Evolutionary conservation across 495 filamentous ascomycete genomes (phyloP).

Genomic region (Penicillium argentinense): DNA sequence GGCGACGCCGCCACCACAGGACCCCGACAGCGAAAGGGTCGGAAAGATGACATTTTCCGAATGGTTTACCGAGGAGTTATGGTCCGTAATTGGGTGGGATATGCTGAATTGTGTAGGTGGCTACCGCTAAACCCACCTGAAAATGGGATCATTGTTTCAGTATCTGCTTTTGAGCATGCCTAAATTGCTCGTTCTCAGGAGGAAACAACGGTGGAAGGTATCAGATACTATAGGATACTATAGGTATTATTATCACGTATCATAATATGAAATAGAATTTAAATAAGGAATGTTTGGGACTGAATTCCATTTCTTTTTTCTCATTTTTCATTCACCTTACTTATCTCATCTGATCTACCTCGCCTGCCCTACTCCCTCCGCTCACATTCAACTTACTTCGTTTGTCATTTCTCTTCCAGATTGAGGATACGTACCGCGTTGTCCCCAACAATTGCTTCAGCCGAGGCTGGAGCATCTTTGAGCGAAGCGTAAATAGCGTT

Average conservation of each 20-base stretch:
- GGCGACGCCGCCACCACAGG: slow-evolving; percentile 21
- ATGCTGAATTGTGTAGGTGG: slow-evolving; percentile 16
- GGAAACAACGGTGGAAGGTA: no score
- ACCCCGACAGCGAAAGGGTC: slow-evolving; percentile 1
- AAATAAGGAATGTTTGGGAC: no score
- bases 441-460: slow-evolving; percentile 59
- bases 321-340: no score
- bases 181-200: no score
- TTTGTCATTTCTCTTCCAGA: slow-evolving; percentile 35
- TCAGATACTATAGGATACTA: no score
- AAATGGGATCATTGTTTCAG: background rate
- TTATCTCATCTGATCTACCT: no score
- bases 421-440: slow-evolving; percentile 68
- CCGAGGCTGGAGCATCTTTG: slow-evolving; percentile 47
- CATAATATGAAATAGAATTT: no score
- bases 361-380: no score
- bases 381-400: no score
- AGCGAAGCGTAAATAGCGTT: slow-evolving; percentile 65
- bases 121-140: background rate
- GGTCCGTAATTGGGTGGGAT: slow-evolving; percentile 53
- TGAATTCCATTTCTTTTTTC: no score
- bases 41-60: slow-evolving; percentile 28
- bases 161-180: no score
- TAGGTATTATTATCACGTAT: no score
- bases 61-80: slow-evolving; percentile 50